Conservation (phyloP, 441 rosid species). For the Gossypium trilobum region DNA sequence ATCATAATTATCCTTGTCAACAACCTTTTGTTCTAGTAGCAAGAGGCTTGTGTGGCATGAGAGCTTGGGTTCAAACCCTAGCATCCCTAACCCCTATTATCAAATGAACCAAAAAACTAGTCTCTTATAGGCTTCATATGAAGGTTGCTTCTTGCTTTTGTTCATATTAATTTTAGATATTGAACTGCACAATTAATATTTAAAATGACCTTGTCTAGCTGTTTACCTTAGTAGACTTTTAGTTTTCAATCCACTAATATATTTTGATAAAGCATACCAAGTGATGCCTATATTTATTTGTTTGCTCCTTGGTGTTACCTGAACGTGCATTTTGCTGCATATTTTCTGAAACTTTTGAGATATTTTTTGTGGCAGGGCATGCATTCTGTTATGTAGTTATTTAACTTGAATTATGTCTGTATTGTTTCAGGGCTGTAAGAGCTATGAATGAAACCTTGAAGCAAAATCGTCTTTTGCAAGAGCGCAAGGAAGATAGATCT, state of each 20-base stretch:
- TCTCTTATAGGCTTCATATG: neutral
- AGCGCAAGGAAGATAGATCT: constrained; percentile 45
- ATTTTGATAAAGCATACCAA: neutral
- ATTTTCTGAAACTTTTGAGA: neutral
- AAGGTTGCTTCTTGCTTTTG: neutral
- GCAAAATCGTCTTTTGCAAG: constrained; percentile 76
- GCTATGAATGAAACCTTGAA: constrained; percentile 95
- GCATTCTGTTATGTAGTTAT: neutral
- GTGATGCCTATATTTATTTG: neutral
- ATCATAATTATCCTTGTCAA: neutral
- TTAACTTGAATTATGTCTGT: constrained; percentile 8
- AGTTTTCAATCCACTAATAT: neutral
- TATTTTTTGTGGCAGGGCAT: neutral
- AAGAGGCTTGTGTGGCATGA: neutral
- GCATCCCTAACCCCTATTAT: neutral
- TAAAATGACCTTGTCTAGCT: neutral
- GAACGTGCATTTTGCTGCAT: neutral
- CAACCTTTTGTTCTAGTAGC: neutral
- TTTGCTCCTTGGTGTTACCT: neutral
- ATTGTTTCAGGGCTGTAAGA: constrained; percentile 78
- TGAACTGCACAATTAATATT: neutral
- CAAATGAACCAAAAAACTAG: neutral
- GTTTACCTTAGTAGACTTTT: neutral
- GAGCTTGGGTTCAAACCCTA: neutral
- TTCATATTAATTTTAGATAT: neutral